These are phyloP conservation scores for Coemansia sp. DNA, from an alignment of 192 early-diverging fungal genomes.

Conservation along the genomic window DNA sequence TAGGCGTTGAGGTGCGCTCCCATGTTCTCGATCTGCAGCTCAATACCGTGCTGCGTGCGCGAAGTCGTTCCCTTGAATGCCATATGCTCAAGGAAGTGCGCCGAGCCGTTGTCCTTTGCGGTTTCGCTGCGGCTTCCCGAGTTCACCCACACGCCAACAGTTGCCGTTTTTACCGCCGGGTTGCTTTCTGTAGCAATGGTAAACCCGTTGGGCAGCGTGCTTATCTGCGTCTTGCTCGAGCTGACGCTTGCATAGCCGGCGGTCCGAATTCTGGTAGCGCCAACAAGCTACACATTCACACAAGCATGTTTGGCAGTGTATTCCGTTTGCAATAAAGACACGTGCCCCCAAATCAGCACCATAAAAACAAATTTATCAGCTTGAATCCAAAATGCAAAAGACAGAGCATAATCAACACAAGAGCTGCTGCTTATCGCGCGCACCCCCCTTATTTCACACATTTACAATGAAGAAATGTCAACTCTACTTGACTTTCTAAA, in stretches of 20 bases:
- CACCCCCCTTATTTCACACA: not conserved
- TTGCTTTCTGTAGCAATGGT: constrained; percentile 84
- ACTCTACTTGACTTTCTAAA: too few relatives aligned
- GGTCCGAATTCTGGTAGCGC: constrained; percentile 44
- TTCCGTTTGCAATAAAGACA: too few relatives aligned
- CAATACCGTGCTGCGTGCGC: constrained; percentile 87
- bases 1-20: constrained; percentile 98
- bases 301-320: too few relatives aligned
- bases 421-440: too few relatives aligned
- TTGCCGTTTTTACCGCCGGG: constrained; percentile 79
- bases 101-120: constrained; percentile 86
- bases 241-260: constrained; percentile 50
- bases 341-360: too few relatives aligned
- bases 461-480: too few relatives aligned
- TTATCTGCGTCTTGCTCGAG: constrained; percentile 61
- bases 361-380: too few relatives aligned
- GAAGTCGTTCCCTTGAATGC: constrained; percentile 95
- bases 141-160: constrained; percentile 90
- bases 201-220: constrained; percentile 75
- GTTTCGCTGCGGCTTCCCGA: constrained; percentile 85
- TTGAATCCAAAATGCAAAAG: too few relatives aligned
- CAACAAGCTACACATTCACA: constrained; percentile 32
- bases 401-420: too few relatives aligned
- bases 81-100: constrained; percentile 99
- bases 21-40: constrained; percentile 97